A percentile compares a stretch with the other conserved stretches of the same genome.
phyloP scores from a whole-genome alignment of 441 rosid species.

The Euphorbia celastroides region DNA sequence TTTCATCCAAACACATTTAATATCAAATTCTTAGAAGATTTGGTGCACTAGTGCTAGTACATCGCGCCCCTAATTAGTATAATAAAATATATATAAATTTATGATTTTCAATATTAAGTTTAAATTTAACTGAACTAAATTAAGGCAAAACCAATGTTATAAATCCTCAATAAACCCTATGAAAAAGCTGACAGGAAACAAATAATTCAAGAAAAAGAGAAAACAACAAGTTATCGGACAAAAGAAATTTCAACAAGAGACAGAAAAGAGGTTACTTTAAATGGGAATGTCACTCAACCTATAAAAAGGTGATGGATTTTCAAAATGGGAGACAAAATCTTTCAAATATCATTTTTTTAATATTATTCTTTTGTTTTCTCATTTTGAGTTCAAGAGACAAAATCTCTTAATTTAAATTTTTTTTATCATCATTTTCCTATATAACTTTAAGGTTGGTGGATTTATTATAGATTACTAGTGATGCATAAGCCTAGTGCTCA shows the following conservation, averaged over 20 bases:
- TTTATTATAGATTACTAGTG: neutral
- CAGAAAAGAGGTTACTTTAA: constrained; percentile 4
- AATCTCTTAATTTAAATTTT: constrained; percentile 21
- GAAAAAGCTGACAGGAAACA: neutral
- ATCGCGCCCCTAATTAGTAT: no score
- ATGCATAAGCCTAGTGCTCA: constrained; percentile 30
- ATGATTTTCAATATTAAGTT: no score
- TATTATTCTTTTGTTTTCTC: constrained; percentile 17
- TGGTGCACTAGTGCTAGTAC: no score
- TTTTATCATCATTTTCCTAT: no score
- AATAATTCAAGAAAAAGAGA: neutral
- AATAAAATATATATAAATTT: no score
- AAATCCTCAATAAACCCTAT: neutral
- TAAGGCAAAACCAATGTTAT: no score
- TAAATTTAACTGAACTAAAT: no score
- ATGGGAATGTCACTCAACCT: neutral
- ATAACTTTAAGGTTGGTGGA: no score
- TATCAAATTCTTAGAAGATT: no score
- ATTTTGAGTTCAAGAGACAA: constrained; percentile 33
- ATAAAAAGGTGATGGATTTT: constrained; percentile 22
- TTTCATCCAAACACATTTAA: no score
- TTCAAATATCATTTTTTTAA: constrained; percentile 11
- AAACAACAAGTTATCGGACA: neutral
- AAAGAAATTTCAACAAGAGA: neutral
- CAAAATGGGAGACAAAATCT: constrained; percentile 49